These are phyloP conservation scores for Coleophoma crateriformis DNA, from an alignment of 2,329 filamentous ascomycete genomes.

Conservation along the genomic window DNA sequence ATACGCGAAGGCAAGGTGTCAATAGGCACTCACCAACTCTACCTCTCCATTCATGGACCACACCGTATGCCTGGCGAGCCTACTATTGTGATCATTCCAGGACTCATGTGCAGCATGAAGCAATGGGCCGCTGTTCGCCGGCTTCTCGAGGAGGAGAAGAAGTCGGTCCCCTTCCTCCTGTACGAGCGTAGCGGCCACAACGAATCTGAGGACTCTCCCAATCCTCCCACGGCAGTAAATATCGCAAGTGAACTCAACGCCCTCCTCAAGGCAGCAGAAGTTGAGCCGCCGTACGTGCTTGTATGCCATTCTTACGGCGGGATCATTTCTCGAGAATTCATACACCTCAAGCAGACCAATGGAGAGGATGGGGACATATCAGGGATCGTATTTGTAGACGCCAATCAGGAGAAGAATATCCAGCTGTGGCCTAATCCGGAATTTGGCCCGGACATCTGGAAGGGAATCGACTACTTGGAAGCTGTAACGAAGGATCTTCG, in stretches of 20 bases:
- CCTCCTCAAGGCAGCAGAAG: constrained; percentile 5
- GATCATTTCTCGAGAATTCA: constrained; percentile 9
- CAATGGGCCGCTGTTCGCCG: constrained; percentile 19
- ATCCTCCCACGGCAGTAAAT: constrained; percentile 4
- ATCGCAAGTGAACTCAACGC: constrained; percentile 7
- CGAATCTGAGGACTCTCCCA: constrained; percentile 10
- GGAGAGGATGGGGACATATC: constrained; percentile 3
- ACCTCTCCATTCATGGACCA: constrained; percentile 16
- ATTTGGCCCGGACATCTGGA: neutral
- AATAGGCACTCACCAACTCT: constrained; percentile 15
- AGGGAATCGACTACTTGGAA: constrained; percentile 2
- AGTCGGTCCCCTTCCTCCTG: constrained; percentile 7
- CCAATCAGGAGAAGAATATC: constrained; percentile 6
- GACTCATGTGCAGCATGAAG: constrained; percentile 13
- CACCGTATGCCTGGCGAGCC: constrained; percentile 14
- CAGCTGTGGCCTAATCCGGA: constrained; percentile 2
- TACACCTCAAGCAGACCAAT: constrained; percentile 5
- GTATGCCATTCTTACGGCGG: constrained; percentile 11
- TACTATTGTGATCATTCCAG: constrained; percentile 18
- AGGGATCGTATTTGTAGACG: constrained; percentile 14
- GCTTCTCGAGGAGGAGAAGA: constrained; percentile 12
- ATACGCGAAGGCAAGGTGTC: constrained; percentile 11
- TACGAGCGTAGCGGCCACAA: constrained; percentile 21
- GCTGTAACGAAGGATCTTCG: neutral
- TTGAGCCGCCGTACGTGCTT: constrained; percentile 8